Conservation (phyloP, 2,329 filamentous ascomycete genomes). For the Intubia oerlemansii region DNA sequence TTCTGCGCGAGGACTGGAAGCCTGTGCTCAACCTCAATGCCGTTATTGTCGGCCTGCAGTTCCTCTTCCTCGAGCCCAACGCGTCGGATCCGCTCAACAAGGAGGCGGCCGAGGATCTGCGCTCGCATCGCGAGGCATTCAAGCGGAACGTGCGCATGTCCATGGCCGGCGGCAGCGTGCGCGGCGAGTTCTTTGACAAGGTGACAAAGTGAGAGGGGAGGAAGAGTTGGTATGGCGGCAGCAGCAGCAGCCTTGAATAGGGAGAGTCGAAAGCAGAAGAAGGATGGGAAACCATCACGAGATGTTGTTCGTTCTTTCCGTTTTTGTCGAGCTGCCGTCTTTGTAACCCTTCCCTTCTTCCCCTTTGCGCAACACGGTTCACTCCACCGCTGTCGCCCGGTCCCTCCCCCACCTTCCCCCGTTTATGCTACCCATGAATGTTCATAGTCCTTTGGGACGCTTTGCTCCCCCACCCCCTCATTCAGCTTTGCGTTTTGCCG, state of each 20-base stretch:
- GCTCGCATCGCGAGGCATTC: slow-evolving; percentile 69
- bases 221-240: neutral
- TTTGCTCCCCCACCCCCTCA: too few relatives aligned
- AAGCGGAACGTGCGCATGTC: slow-evolving; percentile 72
- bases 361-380: too few relatives aligned
- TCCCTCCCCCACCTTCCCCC: too few relatives aligned
- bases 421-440: too few relatives aligned
- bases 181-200: slow-evolving; percentile 52
- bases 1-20: slow-evolving; percentile 96
- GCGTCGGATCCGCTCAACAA: slow-evolving; percentile 96
- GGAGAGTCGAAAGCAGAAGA: neutral
- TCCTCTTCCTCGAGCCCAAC: slow-evolving; percentile 94
- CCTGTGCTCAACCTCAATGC: slow-evolving; percentile 92
- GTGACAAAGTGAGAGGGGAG: too few relatives aligned
- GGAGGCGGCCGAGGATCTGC: slow-evolving; percentile 84
- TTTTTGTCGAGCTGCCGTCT: too few relatives aligned
- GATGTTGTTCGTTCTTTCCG: neutral
- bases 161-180: slow-evolving; percentile 64
- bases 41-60: slow-evolving; percentile 92
- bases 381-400: too few relatives aligned
- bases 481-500: too few relatives aligned
- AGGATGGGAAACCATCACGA: too few relatives aligned
- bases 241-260: neutral
- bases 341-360: too few relatives aligned
- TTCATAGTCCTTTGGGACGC: too few relatives aligned